These are phyloP conservation scores for Entophlyctis helioformis DNA, from an alignment of 192 early-diverging fungal species.

Conservation along the genomic window DNA sequence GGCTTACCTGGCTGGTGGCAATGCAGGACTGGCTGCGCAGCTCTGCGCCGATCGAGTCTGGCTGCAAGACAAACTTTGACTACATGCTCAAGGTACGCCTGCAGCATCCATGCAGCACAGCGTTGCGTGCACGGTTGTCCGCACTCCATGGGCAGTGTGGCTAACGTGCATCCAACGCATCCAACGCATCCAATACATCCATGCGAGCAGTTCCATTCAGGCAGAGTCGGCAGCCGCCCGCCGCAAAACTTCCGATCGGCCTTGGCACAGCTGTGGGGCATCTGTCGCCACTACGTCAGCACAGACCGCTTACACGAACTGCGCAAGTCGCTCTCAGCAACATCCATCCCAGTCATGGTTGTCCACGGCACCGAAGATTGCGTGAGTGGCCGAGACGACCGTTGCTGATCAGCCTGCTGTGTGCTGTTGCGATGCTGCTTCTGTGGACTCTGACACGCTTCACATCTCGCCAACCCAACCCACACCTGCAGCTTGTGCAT, in stretches of 20 bases:
- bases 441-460: too few relatives aligned
- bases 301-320: slow-evolving; percentile 2
- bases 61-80: slow-evolving; percentile 10
- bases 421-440: too few relatives aligned
- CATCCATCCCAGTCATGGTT: slow-evolving; percentile 13
- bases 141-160: too few relatives aligned
- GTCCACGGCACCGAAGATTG: slow-evolving; percentile 16
- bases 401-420: too few relatives aligned
- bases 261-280: slow-evolving; percentile 7
- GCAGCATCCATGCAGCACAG: neutral
- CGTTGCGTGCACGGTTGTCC: too few relatives aligned
- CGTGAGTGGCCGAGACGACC: too few relatives aligned
- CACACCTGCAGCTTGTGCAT: slow-evolving; percentile 5
- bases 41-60: slow-evolving; percentile 7
- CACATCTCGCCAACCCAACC: too few relatives aligned
- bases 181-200: too few relatives aligned
- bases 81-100: slow-evolving; percentile 10
- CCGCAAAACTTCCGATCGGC: slow-evolving; percentile 9
- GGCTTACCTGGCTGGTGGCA: too few relatives aligned
- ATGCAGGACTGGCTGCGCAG: slow-evolving; percentile 17
- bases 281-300: slow-evolving; percentile 7
- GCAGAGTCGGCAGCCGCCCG: slow-evolving; percentile 8
- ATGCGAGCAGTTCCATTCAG: slow-evolving; percentile 11
- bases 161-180: too few relatives aligned
- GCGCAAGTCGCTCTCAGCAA: neutral